phyloP scores from a whole-genome alignment of 768 basidiomycete species.

The Amanita fuliginea region DNA sequence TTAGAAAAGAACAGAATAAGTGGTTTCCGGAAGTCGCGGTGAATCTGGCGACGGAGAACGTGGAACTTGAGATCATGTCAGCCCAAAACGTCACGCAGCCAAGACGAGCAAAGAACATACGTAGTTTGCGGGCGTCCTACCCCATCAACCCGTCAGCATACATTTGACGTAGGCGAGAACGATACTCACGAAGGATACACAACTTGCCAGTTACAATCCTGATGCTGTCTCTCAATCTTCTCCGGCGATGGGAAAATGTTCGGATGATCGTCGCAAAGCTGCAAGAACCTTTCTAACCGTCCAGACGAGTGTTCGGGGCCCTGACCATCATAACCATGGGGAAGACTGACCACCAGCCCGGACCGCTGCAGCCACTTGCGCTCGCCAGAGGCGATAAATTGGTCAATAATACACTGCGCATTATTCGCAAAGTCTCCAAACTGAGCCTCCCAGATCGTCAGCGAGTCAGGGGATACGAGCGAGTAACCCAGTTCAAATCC shows the following conservation, averaged over 20 bases:
- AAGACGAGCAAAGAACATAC: constrained; percentile 20
- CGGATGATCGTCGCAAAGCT: constrained; percentile 96
- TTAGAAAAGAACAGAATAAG: constrained; percentile 97
- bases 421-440: constrained; percentile 98
- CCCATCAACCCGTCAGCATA: constrained; percentile 7
- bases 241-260: constrained; percentile 78
- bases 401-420: constrained; percentile 96
- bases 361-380: constrained; percentile 95
- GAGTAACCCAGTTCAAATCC: constrained; percentile 99
- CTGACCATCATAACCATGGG: constrained; percentile 97
- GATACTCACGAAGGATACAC: constrained; percentile 83
- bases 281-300: constrained; percentile 91
- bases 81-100: neutral
- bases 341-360: constrained; percentile 80
- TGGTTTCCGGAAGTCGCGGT: constrained; percentile 99
- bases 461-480: constrained; percentile 83
- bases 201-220: constrained; percentile 99
- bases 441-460: constrained; percentile 98
- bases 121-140: constrained; percentile 89
- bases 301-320: constrained; percentile 98
- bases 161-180: neutral
- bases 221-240: constrained; percentile 91
- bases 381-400: constrained; percentile 96
- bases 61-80: constrained; percentile 53
- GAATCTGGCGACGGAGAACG: constrained; percentile 91